A percentile compares a stretch with the other conserved stretches of the same genome.
Conservation (phyloP, 2,329 filamentous ascomycete species). For the Myriosclerotinia duriaeana region DNA sequence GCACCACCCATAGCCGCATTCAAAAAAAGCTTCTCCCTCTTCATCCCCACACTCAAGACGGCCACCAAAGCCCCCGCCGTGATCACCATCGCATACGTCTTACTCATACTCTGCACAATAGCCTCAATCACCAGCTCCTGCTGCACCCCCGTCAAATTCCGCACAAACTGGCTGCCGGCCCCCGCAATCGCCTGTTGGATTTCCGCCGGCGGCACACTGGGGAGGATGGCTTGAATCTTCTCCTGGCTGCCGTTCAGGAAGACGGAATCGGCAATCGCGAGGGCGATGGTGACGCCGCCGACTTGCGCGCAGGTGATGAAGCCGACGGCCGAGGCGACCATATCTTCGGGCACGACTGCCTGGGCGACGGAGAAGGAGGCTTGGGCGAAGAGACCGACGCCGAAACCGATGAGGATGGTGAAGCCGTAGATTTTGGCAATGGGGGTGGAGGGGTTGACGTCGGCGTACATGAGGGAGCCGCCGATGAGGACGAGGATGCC, state of each 20-base stretch:
- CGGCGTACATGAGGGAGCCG: slow-evolving; percentile 38
- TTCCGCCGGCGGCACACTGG: slow-evolving; percentile 32
- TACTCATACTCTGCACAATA: slow-evolving; percentile 36
- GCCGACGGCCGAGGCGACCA: slow-evolving; percentile 42
- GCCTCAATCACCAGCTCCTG: slow-evolving; percentile 26
- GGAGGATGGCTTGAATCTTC: slow-evolving; percentile 38
- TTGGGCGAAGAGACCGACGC: slow-evolving; percentile 37
- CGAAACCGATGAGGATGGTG: slow-evolving; percentile 43
- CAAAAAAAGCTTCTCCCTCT: slow-evolving; percentile 38
- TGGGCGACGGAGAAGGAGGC: slow-evolving; percentile 7
- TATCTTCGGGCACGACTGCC: slow-evolving; percentile 26
- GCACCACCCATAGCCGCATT: slow-evolving; percentile 29
- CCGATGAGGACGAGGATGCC: slow-evolving; percentile 40
- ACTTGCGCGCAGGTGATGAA: slow-evolving; percentile 45
- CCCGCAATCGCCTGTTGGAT: slow-evolving; percentile 40
- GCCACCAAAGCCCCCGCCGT: slow-evolving; percentile 34
- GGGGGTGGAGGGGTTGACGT: slow-evolving; percentile 35
- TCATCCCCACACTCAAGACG: slow-evolving; percentile 35
- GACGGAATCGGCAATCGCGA: slow-evolving; percentile 44
- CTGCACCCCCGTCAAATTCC: slow-evolving; percentile 26
- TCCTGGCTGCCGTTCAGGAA: slow-evolving; percentile 43
- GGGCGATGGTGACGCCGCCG: slow-evolving; percentile 42
- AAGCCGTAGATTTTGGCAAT: slow-evolving; percentile 38
- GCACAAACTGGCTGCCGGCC: slow-evolving; percentile 33
- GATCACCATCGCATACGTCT: slow-evolving; percentile 36